These are phyloP conservation scores for Parafenestella ontariensis DNA, from an alignment of 2,329 filamentous ascomycete species.

Conservation along the genomic window DNA sequence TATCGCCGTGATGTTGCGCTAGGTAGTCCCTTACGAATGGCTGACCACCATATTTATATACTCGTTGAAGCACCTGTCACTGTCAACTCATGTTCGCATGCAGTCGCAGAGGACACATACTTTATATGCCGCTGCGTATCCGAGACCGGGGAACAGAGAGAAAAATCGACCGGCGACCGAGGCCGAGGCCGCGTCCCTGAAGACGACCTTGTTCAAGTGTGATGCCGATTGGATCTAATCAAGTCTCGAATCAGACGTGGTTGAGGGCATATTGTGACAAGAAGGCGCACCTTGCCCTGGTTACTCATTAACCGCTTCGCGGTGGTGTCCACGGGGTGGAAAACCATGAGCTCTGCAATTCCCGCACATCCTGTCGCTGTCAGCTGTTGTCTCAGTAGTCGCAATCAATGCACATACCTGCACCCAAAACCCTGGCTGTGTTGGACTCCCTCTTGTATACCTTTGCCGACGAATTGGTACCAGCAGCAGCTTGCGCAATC, in stretches of 20 bases:
- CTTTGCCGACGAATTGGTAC: conserved; percentile 57
- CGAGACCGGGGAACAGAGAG: conserved; percentile 94
- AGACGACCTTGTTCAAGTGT: conserved; percentile 89
- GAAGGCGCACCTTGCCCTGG: conserved; percentile 69
- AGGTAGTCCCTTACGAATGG: conserved; percentile 93
- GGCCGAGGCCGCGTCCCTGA: conserved; percentile 84
- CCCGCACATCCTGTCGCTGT: conserved; percentile 77
- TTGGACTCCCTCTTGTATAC: conserved; percentile 86
- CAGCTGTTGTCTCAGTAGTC: conserved; percentile 3
- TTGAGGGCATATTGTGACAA: not conserved
- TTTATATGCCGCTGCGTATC: conserved; percentile 98
- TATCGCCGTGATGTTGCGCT: conserved; percentile 75
- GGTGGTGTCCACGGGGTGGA: conserved; percentile 85
- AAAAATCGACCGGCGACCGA: conserved; percentile 80
- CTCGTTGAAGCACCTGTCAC: conserved; percentile 78
- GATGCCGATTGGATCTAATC: conserved; percentile 62
- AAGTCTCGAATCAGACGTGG: conserved; percentile 19
- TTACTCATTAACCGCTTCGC: conserved; percentile 99
- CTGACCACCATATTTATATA: conserved; percentile 99
- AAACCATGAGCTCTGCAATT: conserved; percentile 90
- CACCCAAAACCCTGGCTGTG: conserved; percentile 85
- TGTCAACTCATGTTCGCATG: conserved; percentile 16
- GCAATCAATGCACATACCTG: conserved; percentile 66
- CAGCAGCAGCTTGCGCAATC: conserved; percentile 35
- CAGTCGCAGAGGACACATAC: conserved; percentile 49